Conservation (phyloP, 306 rosid genomes). For the Casuarina equisetifolia region DNA sequence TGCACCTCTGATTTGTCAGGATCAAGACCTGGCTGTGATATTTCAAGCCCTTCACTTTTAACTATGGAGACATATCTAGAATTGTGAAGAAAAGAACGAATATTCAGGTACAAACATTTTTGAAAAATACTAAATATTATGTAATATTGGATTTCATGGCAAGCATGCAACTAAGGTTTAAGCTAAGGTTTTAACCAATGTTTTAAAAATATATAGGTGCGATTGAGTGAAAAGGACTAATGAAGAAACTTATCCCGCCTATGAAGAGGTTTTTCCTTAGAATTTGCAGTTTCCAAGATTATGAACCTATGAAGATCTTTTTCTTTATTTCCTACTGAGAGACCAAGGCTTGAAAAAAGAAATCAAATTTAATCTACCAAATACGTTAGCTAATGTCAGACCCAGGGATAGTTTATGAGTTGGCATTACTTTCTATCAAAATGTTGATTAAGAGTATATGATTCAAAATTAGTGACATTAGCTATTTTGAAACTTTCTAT, state of each 20-base stretch:
- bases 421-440: no score
- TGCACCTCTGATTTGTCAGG: constrained; percentile 63
- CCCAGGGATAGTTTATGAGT: no score
- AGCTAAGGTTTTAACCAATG: background rate
- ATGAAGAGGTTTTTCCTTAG: background rate
- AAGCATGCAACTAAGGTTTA: constrained; percentile 1
- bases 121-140: background rate
- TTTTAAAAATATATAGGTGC: background rate
- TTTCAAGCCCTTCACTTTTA: constrained; percentile 67
- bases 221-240: background rate
- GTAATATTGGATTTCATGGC: background rate
- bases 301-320: background rate
- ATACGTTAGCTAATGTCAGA: no score
- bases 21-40: constrained; percentile 96
- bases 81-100: constrained; percentile 15
- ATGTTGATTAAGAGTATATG: background rate
- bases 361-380: no score
- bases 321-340: no score
- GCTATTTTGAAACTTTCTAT: background rate
- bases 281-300: background rate
- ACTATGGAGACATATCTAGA: constrained; percentile 72
- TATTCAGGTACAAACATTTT: constrained; percentile 2
- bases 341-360: no score
- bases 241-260: background rate
- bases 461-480: background rate